phyloP scores from a whole-genome alignment of 1,139 yeast genomes.

The Ogataea hybrid region DNA sequence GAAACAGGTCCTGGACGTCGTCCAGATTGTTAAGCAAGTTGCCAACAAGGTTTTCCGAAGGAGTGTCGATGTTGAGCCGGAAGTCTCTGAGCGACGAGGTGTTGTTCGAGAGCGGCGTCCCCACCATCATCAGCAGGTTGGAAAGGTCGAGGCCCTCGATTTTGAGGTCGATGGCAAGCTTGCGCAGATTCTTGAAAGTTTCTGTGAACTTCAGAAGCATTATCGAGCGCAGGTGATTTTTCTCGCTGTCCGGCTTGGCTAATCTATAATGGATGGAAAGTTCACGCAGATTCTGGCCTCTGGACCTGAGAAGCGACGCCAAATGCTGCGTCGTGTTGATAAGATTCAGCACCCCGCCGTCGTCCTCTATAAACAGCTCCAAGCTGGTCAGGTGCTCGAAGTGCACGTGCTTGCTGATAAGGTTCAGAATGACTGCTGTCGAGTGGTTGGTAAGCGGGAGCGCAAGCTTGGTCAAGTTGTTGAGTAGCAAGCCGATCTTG shows the following conservation, averaged over 20 bases:
- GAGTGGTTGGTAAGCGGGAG: conserved; percentile 31
- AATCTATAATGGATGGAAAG: conserved; percentile 27
- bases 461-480: conserved; percentile 26
- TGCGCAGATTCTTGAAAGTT: conserved; percentile 22
- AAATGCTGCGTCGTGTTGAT: conserved; percentile 28
- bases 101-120: conserved; percentile 29
- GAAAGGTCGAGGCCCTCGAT: conserved; percentile 29
- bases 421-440: conserved; percentile 27
- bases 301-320: conserved; percentile 21
- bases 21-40: conserved; percentile 28
- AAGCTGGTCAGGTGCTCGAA: conserved; percentile 28
- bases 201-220: conserved; percentile 29
- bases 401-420: conserved; percentile 28
- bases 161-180: conserved; percentile 23
- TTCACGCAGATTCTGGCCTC: conserved; percentile 24
- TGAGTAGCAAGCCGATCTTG: conserved; percentile 25
- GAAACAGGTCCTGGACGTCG: conserved; percentile 29
- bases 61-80: conserved; percentile 26
- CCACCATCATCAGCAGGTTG: conserved; percentile 31
- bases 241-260: conserved; percentile 25
- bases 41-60: conserved; percentile 30
- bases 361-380: conserved; percentile 30
- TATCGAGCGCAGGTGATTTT: conserved; percentile 32
- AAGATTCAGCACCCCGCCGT: conserved; percentile 28
- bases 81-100: conserved; percentile 23